Evolutionary conservation across 208 protist species (phyloP).

Genomic region (Tritrichomonas musculus): DNA sequence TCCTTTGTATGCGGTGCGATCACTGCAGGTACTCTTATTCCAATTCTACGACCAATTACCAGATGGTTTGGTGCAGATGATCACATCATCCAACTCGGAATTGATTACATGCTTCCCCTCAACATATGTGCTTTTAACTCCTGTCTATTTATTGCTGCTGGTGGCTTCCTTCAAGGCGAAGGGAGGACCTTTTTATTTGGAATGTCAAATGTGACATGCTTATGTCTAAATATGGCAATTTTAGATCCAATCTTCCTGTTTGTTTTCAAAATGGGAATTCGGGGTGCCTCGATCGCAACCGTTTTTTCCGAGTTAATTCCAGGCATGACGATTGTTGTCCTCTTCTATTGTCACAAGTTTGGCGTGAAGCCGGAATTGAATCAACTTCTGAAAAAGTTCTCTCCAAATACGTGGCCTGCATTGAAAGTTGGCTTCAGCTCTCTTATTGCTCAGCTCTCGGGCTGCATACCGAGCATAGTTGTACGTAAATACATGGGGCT

Average conservation of each 20-base stretch:
- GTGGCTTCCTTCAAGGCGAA: slow-evolving; percentile 22
- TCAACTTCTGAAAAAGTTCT: too few species aligned
- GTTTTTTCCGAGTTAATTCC: not conserved
- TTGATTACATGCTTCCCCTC: not conserved
- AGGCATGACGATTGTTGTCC: too few species aligned
- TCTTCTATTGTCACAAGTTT: too few species aligned
- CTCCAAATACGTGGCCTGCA: too few species aligned
- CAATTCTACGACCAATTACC: not conserved
- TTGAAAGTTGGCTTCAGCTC: too few species aligned
- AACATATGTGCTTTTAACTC: not conserved
- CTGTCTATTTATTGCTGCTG: not conserved
- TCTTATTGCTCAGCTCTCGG: too few species aligned
- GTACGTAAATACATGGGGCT: too few species aligned
- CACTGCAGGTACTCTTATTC: not conserved
- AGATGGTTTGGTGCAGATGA: slow-evolving; percentile 18
- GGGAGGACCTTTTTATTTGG: not conserved
- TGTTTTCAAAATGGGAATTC: not conserved
- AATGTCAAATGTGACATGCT: not conserved
- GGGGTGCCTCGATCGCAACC: not conserved
- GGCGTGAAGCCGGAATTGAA: too few species aligned
- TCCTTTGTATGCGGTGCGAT: not conserved
- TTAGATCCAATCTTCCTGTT: not conserved
- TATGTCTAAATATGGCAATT: not conserved
- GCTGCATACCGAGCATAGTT: too few species aligned
- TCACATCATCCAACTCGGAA: not conserved